phyloP scores from a whole-genome alignment of 345 rosid species.

The Toxicodendron radicans region DNA sequence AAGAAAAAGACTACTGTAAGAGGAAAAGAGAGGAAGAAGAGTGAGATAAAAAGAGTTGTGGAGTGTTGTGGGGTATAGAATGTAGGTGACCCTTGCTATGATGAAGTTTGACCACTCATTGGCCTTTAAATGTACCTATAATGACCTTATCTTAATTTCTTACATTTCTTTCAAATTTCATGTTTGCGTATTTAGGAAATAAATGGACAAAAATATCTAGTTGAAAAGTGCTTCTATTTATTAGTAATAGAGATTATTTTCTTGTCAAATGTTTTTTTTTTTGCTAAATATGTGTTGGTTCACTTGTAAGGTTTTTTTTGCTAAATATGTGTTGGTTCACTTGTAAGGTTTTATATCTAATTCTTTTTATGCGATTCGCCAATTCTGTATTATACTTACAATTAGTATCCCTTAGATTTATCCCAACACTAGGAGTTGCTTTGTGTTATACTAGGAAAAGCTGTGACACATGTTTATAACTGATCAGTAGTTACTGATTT shows the following conservation, averaged over 20 bases:
- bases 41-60: neutral
- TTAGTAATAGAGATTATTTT: too few species aligned
- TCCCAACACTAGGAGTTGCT: neutral
- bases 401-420: neutral
- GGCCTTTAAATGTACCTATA: neutral
- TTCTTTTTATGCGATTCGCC: neutral
- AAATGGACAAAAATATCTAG: neutral
- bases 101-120: neutral
- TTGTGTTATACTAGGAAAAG: neutral
- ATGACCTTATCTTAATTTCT: neutral
- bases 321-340: neutral
- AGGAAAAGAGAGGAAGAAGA: neutral
- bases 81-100: neutral
- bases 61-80: neutral
- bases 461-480: neutral
- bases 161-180: too few species aligned
- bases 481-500: too few species aligned
- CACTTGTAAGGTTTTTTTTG: too few species aligned
- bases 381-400: neutral
- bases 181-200: neutral
- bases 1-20: neutral
- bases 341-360: neutral
- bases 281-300: neutral
- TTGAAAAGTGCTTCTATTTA: neutral
- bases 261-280: too few species aligned